These are phyloP conservation scores for Letharia lupina DNA, from an alignment of 495 filamentous ascomycete genomes.

Conservation along the genomic window DNA sequence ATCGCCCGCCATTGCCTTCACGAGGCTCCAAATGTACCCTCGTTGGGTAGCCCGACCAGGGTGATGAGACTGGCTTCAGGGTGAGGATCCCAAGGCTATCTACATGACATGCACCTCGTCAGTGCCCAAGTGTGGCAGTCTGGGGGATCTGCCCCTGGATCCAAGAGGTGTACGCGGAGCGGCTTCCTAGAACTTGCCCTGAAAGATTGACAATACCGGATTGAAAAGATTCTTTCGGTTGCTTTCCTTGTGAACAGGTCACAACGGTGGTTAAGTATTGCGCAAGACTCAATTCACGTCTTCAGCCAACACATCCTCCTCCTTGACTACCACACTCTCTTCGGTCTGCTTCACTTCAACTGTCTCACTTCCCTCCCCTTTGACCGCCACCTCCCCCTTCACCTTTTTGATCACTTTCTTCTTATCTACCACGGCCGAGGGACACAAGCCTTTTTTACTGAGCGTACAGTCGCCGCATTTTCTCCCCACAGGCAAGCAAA, in stretches of 20 bases:
- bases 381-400: constrained; percentile 39
- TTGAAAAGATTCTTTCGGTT: too few species aligned
- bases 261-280: neutral
- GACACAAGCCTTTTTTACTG: constrained; percentile 65
- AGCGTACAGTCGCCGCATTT: constrained; percentile 78
- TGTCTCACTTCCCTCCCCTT: constrained; percentile 45
- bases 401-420: constrained; percentile 34
- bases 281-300: neutral
- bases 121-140: too few species aligned
- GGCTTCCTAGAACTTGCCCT: too few species aligned
- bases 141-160: too few species aligned
- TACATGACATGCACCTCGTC: too few species aligned
- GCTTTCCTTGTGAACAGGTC: neutral
- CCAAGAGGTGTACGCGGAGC: too few species aligned
- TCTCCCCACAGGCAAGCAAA: constrained; percentile 72
- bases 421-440: constrained; percentile 50
- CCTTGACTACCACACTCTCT: constrained; percentile 38
- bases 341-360: constrained; percentile 46
- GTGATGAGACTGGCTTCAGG: too few species aligned
- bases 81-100: too few species aligned
- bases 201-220: too few species aligned
- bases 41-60: too few species aligned
- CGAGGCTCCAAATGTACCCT: too few species aligned
- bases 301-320: constrained; percentile 43
- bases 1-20: too few species aligned